These are phyloP conservation scores for Globisporangium nagaii DNA, from an alignment of 352 stramenopile species.

Conservation along the genomic window DNA sequence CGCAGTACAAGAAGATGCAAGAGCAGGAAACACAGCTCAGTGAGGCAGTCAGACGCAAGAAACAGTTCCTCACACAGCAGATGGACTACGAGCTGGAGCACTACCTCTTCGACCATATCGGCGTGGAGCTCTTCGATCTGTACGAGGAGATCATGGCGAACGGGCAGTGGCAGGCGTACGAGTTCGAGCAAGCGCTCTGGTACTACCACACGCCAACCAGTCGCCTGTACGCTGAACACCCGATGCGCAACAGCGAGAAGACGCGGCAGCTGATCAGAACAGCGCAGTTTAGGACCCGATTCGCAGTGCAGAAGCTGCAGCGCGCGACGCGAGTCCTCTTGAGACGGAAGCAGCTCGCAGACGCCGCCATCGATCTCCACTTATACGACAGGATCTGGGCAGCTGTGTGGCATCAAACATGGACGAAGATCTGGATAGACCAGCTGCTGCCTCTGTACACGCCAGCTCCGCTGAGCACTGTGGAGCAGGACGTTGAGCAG, in stretches of 20 bases:
- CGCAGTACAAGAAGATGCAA: constrained; percentile 32
- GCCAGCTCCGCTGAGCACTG: background rate
- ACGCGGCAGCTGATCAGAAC: constrained; percentile 35
- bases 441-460: background rate
- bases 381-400: constrained; percentile 18
- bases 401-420: constrained; percentile 8
- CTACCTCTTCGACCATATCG: constrained; percentile 43
- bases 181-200: constrained; percentile 56
- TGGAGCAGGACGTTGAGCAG: constrained; percentile 11
- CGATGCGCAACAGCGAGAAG: constrained; percentile 39
- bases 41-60: constrained; percentile 30
- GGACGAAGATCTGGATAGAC: constrained; percentile 8
- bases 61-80: constrained; percentile 57
- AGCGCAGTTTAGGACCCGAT: constrained; percentile 30
- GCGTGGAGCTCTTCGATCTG: constrained; percentile 28
- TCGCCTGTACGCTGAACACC: constrained; percentile 45
- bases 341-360: constrained; percentile 7
- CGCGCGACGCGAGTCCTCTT: constrained; percentile 16
- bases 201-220: constrained; percentile 40
- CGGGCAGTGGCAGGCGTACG: constrained; percentile 55
- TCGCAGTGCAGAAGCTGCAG: constrained; percentile 36
- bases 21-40: constrained; percentile 27
- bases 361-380: constrained; percentile 1
- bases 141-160: constrained; percentile 43
- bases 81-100: constrained; percentile 53